Conservation (phyloP, 2,329 filamentous ascomycete genomes). For the Epichloe elymi region DNA sequence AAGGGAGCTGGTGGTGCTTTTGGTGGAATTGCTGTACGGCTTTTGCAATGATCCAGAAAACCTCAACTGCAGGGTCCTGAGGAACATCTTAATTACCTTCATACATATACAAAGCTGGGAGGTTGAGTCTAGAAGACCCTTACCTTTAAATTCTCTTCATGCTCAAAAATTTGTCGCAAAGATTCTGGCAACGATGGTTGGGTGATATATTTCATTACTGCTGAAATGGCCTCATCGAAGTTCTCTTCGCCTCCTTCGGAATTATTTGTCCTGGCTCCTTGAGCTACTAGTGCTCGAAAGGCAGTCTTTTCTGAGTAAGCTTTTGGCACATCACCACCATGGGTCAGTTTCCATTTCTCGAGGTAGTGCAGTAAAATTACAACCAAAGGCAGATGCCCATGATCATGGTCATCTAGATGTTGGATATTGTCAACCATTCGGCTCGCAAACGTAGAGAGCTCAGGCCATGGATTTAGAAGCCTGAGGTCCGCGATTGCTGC, state of each 20-base stretch:
- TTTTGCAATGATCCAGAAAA: conserved; percentile 81
- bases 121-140: conserved; percentile 19
- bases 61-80: conserved; percentile 18
- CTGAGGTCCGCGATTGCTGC: conserved; percentile 76
- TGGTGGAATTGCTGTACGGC: conserved; percentile 68
- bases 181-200: conserved; percentile 52
- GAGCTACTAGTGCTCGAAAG: conserved; percentile 60
- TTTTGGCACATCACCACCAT: conserved; percentile 54
- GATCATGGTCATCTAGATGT: conserved; percentile 60
- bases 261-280: conserved; percentile 55
- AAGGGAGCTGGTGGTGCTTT: conserved; percentile 59
- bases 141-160: conserved; percentile 39
- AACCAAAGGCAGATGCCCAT: conserved; percentile 85
- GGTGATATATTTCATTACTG: conserved; percentile 78
- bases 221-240: conserved; percentile 80
- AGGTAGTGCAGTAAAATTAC: conserved; percentile 73
- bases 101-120: background rate
- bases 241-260: conserved; percentile 90
- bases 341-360: conserved; percentile 60
- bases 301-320: conserved; percentile 76
- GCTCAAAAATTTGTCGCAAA: conserved; percentile 66
- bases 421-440: conserved; percentile 59
- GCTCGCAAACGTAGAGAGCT: conserved; percentile 54
- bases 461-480: conserved; percentile 74
- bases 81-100: background rate